Evolutionary conservation across 495 filamentous ascomycete genomes (phyloP), one percentile per base, ranked within the genome.

Genomic region (Penicillium robsamsonii): DNA sequence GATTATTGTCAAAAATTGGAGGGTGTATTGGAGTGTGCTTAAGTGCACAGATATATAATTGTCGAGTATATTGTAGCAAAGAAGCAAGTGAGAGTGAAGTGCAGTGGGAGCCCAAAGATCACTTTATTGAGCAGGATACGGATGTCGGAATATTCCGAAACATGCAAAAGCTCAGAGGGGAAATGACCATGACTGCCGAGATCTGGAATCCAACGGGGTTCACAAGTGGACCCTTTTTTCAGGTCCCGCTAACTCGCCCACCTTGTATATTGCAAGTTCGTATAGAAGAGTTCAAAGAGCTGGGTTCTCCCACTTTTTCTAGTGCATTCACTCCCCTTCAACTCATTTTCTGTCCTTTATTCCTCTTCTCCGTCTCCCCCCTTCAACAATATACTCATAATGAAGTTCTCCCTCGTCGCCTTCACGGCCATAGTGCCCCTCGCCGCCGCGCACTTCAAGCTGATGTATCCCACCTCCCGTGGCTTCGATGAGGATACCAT

Each of bases 391-490:
- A 20, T 47, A 31, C 45, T 17, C 46, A 61, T 12, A 8, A 70
- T 70, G 68, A 67, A 65, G 49, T 61, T 65, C 54, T 49, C 63
- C 17, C 35, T 69, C 37, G 55, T 71, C 24, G 46, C 63, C 50
- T 51, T 74, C n/a, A 50, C 65, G 18, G 31, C 70, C 33, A 65
- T 79, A 53, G 58, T 69, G 29, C 65, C 76, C 46, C 58, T 83
- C 30, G 70, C 69, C 18, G 67, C 75, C 45, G 84, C 86, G 10
- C 86, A 89, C 66, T 88, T 87, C 75, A 62, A 71, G 5, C 79
- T 89, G 54, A 59, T 69, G 37, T 88, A 74, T 58, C 86, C 86
- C 2, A 51, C 76, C 8, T 69, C 75, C 46, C 79, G 82, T 33
- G 86, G 83, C 20, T 77, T 79, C 60, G 65, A 81, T 48, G 78